Conservation (phyloP, 2,329 filamentous ascomycete genomes). For the Diaporthe humulicola region DNA sequence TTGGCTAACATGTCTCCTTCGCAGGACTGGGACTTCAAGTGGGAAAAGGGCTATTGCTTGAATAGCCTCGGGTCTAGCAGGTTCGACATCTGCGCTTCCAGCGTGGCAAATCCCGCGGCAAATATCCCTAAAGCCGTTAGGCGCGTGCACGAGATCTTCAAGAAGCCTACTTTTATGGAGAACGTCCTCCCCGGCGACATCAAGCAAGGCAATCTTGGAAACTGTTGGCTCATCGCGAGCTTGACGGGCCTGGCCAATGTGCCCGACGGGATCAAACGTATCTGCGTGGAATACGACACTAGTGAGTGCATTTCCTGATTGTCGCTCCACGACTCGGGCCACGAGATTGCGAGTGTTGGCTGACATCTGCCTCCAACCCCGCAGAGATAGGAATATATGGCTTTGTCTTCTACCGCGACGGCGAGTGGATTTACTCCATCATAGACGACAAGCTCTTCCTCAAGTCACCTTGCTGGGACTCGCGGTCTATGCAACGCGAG, state of each 20-base stretch:
- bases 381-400: constrained; percentile 85
- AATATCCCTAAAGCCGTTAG: constrained; percentile 80
- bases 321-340: constrained; percentile 51
- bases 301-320: constrained; percentile 48
- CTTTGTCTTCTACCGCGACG: constrained; percentile 89
- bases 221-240: constrained; percentile 87
- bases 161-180: constrained; percentile 77
- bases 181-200: constrained; percentile 80
- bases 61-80: constrained; percentile 65
- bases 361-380: not conserved
- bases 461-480: constrained; percentile 85
- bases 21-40: constrained; percentile 77
- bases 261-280: constrained; percentile 75
- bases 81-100: constrained; percentile 64
- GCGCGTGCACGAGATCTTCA: constrained; percentile 80
- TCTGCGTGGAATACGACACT: constrained; percentile 82
- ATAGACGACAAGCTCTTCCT: constrained; percentile 93
- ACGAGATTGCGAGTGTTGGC: constrained; percentile 37
- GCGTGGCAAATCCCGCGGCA: constrained; percentile 60
- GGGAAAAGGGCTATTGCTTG: constrained; percentile 68
- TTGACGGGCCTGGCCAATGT: constrained; percentile 83
- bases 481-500: constrained; percentile 79
- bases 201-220: constrained; percentile 82
- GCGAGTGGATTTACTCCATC: constrained; percentile 92
- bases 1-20: constrained; percentile 9